Percentiles rank a stretch among this genome's conserved stretches.
phyloP scores from a whole-genome alignment of 2,329 filamentous ascomycete species.

The Cadophora malorum region DNA sequence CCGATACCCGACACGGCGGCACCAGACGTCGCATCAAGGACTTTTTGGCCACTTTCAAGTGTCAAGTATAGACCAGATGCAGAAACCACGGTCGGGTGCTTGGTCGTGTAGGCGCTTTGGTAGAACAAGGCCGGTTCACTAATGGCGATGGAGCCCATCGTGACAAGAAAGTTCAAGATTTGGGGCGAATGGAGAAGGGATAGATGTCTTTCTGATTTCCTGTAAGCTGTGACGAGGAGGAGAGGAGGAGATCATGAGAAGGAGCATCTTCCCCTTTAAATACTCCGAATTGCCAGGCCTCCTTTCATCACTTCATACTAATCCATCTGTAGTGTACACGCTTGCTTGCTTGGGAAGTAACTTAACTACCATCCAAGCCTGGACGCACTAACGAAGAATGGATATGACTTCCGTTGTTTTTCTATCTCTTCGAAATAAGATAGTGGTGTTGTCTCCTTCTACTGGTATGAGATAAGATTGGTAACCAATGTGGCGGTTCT shows the following conservation, averaged over 20 bases:
- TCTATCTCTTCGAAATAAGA: neutral
- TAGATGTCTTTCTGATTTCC: neutral
- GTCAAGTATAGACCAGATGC: conserved; percentile 23
- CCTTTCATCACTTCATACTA: neutral
- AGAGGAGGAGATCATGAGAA: neutral
- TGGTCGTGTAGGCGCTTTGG: neutral
- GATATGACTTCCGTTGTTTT: neutral
- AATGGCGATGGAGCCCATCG: neutral
- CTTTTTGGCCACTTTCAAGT: conserved; percentile 52
- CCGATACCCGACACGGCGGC: conserved; percentile 75
- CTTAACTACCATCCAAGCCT: neutral
- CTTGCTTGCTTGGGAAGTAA: neutral
- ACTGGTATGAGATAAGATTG: neutral
- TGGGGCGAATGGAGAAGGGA: neutral
- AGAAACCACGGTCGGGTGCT: conserved; percentile 10
- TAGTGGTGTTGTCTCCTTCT: neutral
- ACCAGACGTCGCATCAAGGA: conserved; percentile 75
- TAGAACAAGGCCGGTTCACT: neutral
- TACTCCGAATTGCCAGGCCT: neutral
- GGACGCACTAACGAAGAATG: neutral
- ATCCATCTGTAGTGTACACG: neutral
- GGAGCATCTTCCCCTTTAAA: neutral
- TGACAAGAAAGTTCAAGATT: neutral
- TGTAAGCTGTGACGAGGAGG: neutral
- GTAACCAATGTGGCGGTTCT: neutral